phyloP scores from a whole-genome alignment of 352 stramenopile genomes.

The Globisporangium parvum region DNA sequence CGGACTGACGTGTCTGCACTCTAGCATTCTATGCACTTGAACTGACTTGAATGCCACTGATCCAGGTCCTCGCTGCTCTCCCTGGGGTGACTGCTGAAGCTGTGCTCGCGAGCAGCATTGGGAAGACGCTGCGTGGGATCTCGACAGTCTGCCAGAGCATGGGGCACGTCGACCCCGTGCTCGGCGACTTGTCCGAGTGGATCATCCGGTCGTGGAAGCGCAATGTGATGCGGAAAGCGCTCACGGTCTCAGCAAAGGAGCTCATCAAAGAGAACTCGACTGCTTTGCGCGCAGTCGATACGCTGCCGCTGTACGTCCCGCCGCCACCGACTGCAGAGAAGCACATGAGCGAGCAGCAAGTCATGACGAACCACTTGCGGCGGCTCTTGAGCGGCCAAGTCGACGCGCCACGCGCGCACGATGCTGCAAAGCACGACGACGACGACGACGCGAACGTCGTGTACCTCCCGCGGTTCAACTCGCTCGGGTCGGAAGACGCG shows the following conservation, averaged over 20 bases:
- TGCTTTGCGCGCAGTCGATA: constrained; percentile 26
- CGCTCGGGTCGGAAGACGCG: constrained; percentile 51
- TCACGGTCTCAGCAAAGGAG: constrained; percentile 32
- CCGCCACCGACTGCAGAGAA: constrained; percentile 14
- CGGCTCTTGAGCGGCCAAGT: constrained; percentile 10
- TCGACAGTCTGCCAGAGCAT: constrained; percentile 27
- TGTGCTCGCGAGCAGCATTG: constrained; percentile 53
- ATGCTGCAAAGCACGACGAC: constrained; percentile 10
- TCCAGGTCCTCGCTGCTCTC: constrained; percentile 31
- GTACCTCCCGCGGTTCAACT: constrained; percentile 56
- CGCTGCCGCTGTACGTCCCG: constrained; percentile 25
- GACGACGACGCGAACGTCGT: constrained; percentile 29
- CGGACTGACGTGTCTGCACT: too few relatives aligned
- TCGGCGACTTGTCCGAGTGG: constrained; percentile 52
- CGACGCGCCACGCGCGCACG: neutral
- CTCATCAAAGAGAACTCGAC: constrained; percentile 35
- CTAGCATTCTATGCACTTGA: too few relatives aligned
- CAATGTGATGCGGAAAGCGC: constrained; percentile 34
- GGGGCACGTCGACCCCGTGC: constrained; percentile 32
- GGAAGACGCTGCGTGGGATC: constrained; percentile 42
- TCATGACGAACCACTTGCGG: constrained; percentile 17
- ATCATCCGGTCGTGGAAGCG: constrained; percentile 56
- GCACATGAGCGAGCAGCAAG: constrained; percentile 12
- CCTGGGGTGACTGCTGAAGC: constrained; percentile 49
- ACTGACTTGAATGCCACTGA: too few relatives aligned